Evolutionary conservation across 805 yeast species (phyloP).

Genomic region (Candida qinlingensis): DNA sequence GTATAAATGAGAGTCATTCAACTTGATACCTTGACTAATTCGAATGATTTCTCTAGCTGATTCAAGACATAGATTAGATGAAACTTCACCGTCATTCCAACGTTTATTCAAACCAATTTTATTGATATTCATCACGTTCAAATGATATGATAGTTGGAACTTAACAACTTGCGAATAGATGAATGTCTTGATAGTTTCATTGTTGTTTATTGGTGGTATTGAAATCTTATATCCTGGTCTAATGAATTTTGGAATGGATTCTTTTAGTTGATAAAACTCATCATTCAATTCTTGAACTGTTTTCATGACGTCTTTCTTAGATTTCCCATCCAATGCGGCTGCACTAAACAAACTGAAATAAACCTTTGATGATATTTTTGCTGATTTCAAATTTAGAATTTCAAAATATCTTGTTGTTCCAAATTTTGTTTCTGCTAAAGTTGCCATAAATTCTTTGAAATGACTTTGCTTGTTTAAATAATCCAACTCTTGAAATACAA

Average conservation of each 20-base stretch:
- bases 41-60: slow-evolving; percentile 10
- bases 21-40: slow-evolving; percentile 1
- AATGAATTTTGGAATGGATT: slow-evolving; percentile 6
- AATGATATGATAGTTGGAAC: slow-evolving; percentile 8
- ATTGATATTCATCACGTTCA: slow-evolving; percentile 7
- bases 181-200: not conserved
- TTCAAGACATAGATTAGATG: slow-evolving; percentile 5
- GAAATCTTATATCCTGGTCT: slow-evolving; percentile 11
- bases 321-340: slow-evolving; percentile 7
- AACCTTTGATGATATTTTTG: slow-evolving; percentile 4
- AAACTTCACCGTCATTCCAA: slow-evolving; percentile 6
- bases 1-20: slow-evolving; percentile 2
- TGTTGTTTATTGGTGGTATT: not conserved
- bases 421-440: not conserved
- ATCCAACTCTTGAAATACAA: not conserved
- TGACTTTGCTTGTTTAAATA: not conserved
- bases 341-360: slow-evolving; percentile 10
- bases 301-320: slow-evolving; percentile 3
- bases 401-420: slow-evolving; percentile 4
- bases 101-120: slow-evolving; percentile 7
- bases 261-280: slow-evolving; percentile 2
- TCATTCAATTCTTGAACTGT: slow-evolving; percentile 5
- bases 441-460: slow-evolving; percentile 2
- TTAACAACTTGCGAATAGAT: slow-evolving; percentile 4
- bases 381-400: not conserved